Evolutionary conservation across 2,329 filamentous ascomycete genomes (phyloP).

Genomic region (Hymenoscyphus linearis): DNA sequence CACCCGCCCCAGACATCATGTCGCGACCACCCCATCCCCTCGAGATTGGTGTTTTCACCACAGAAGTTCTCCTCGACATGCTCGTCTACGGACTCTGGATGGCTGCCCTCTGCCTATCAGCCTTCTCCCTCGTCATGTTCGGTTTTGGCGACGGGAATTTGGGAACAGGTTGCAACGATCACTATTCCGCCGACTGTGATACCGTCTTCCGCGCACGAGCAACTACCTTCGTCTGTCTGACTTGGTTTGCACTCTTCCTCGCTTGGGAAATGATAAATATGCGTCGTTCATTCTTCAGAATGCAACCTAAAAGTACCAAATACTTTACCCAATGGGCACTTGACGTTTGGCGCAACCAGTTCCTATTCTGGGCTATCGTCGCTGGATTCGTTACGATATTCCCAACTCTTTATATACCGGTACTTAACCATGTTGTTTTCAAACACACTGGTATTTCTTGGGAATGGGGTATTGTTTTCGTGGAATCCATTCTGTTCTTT

Average conservation of each 20-base stretch:
- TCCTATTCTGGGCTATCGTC: conserved; percentile 62
- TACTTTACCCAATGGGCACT: conserved; percentile 62
- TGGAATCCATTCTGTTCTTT: conserved; percentile 57
- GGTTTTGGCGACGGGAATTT: conserved; percentile 52
- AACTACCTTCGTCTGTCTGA: conserved; percentile 68
- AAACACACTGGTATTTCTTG: conserved; percentile 59
- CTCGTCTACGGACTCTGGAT: conserved; percentile 74
- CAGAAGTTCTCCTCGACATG: conserved; percentile 74
- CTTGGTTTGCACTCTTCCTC: conserved; percentile 71
- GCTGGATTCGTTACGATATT: conserved; percentile 52
- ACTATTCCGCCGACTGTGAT: conserved; percentile 49
- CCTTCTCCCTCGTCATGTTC: conserved; percentile 61
- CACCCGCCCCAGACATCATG: conserved; percentile 1
- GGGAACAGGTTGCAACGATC: conserved; percentile 55
- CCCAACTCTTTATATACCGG: conserved; percentile 62
- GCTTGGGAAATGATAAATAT: conserved; percentile 75
- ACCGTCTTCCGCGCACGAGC: conserved; percentile 66
- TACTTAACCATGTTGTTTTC: conserved; percentile 60
- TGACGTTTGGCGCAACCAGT: conserved; percentile 67
- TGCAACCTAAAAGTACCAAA: conserved; percentile 57
- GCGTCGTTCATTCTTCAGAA: conserved; percentile 68
- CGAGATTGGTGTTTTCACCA: conserved; percentile 68
- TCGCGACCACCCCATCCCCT: conserved; percentile 67
- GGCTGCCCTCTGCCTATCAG: conserved; percentile 60
- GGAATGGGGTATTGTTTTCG: conserved; percentile 66